Evolutionary conservation across 305 asterid species (phyloP).

Genomic region (Plantago coronopus): DNA sequence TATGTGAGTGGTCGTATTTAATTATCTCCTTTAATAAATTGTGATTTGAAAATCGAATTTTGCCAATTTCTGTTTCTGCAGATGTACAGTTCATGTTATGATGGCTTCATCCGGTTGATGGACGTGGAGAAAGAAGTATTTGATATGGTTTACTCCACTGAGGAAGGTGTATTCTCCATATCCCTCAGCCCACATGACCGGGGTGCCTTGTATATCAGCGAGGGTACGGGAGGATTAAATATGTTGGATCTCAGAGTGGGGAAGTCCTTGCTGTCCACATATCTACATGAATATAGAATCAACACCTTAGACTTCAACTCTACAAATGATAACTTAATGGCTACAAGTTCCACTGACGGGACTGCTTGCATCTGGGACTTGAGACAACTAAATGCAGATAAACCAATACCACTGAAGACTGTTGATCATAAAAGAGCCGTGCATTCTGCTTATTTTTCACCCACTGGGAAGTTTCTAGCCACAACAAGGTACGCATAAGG

Average conservation of each 20-base stretch:
- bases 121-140: constrained; percentile 73
- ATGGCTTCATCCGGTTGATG: constrained; percentile 74
- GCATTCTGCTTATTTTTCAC: constrained; percentile 86
- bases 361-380: constrained; percentile 94
- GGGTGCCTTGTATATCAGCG: constrained; percentile 56
- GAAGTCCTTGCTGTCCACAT: constrained; percentile 43
- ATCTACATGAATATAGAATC: constrained; percentile 60
- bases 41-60: constrained; percentile 4
- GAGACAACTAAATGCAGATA: constrained; percentile 42
- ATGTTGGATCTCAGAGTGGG: constrained; percentile 70
- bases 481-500: constrained; percentile 67
- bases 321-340: constrained; percentile 53
- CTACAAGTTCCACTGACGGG: constrained; percentile 77
- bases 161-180: constrained; percentile 43
- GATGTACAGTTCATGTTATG: constrained; percentile 76
- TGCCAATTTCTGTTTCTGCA: constrained; percentile 34
- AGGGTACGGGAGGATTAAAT: constrained; percentile 54
- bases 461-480: constrained; percentile 74
- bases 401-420: constrained; percentile 40
- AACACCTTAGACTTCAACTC: constrained; percentile 70
- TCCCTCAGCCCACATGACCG: constrained; percentile 44
- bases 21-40: neutral
- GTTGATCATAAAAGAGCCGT: constrained; percentile 60
- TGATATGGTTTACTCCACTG: constrained; percentile 51
- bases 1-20: neutral